Conservation (phyloP, 176 grass and related monocot species). For the Paspalum vaginatum region DNA sequence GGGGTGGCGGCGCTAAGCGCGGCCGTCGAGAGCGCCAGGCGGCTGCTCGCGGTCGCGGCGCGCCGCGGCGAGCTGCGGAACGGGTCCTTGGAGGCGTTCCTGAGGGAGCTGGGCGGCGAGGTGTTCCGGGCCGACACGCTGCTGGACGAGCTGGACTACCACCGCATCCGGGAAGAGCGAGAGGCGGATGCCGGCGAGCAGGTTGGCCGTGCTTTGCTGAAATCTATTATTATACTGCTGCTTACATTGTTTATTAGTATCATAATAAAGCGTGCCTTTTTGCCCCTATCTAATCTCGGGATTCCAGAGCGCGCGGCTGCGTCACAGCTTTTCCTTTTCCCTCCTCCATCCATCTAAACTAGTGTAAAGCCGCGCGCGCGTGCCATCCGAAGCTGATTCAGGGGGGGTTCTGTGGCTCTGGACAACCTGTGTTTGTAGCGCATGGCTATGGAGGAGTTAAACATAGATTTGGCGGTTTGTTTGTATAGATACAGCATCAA, state of each 20-base stretch:
- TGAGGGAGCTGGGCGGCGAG: neutral
- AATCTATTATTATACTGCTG: neutral
- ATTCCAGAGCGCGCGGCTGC: no score
- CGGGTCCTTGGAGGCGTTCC: neutral
- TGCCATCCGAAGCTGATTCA: no score
- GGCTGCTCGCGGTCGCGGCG: neutral
- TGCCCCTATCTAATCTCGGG: neutral
- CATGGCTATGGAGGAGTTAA: no score
- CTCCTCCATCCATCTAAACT: no score
- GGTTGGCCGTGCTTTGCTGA: neutral
- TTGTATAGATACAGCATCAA: no score
- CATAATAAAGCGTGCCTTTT: neutral
- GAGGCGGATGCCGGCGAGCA: neutral
- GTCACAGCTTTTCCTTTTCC: no score
- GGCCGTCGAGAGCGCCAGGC: neutral
- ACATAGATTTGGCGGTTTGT: no score
- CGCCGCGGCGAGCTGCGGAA: conserved; percentile 8
- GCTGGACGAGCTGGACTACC: neutral
- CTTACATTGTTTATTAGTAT: no score
- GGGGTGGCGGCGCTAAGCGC: neutral
- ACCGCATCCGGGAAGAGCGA: neutral
- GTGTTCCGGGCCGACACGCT: neutral
- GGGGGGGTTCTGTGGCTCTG: no score
- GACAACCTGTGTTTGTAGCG: no score
- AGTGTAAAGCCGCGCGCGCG: no score